Conservation (phyloP, 116 monocot genomes). For the Papilionanthe hybrid region DNA sequence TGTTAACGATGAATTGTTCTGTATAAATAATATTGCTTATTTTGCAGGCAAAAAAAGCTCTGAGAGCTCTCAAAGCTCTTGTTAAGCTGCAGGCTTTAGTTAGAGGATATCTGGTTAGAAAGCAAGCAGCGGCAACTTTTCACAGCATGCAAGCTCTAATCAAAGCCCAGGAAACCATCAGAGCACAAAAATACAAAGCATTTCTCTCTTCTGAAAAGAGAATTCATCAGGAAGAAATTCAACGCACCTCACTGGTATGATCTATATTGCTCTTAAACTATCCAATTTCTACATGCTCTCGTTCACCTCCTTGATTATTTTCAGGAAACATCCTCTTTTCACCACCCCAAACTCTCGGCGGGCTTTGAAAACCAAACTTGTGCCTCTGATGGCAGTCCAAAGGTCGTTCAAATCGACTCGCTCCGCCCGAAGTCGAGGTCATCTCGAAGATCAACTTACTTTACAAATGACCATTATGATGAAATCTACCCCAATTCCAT, state of each 20-base stretch:
- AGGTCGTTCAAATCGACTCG: constrained; percentile 67
- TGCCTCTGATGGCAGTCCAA: constrained; percentile 36
- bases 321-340: constrained; percentile 26
- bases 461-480: neutral
- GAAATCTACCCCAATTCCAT: constrained; percentile 8
- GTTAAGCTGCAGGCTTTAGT: constrained; percentile 89
- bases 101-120: constrained; percentile 73
- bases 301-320: neutral
- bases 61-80: constrained; percentile 77
- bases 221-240: too few relatives aligned
- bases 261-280: neutral
- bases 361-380: constrained; percentile 10
- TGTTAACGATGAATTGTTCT: too few relatives aligned
- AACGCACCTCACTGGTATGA: neutral
- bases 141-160: constrained; percentile 89
- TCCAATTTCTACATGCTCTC: neutral
- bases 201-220: neutral
- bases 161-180: constrained; percentile 52
- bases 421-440: constrained; percentile 27
- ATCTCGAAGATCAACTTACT: constrained; percentile 13
- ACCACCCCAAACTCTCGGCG: constrained; percentile 16
- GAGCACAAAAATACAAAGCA: constrained; percentile 25
- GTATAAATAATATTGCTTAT: neutral
- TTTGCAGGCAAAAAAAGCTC: constrained; percentile 77
- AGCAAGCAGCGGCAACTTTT: constrained; percentile 64